Conservation (phyloP, 257 asterid species). For the Buddleja alternifolia region DNA sequence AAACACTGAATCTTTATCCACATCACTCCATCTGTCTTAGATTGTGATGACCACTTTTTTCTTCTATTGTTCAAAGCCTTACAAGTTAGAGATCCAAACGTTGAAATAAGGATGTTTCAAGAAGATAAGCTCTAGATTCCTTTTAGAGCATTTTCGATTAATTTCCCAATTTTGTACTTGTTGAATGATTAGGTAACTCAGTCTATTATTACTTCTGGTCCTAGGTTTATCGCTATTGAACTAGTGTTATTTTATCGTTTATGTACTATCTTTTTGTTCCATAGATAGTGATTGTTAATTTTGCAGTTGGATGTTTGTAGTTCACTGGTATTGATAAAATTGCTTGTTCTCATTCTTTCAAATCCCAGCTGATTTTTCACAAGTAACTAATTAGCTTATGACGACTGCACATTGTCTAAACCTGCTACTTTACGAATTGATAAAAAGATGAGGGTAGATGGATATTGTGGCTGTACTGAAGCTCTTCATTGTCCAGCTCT, state of each 20-base stretch:
- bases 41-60: neutral
- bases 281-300: neutral
- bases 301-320: slow-evolving; percentile 2
- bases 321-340: slow-evolving; percentile 16
- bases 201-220: neutral
- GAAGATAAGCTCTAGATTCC: neutral
- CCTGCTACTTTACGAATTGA: neutral
- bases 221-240: neutral
- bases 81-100: neutral
- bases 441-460: neutral
- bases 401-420: neutral
- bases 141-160: too few species aligned
- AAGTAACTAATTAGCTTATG: neutral
- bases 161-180: too few species aligned
- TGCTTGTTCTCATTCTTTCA: neutral
- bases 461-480: neutral
- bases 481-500: slow-evolving; percentile 14
- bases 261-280: neutral
- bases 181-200: neutral
- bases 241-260: neutral
- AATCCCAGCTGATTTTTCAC: neutral
- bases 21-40: neutral
- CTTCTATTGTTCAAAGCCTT: neutral
- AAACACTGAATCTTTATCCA: neutral
- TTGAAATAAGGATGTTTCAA: neutral